Conservation (phyloP, 2,329 filamentous ascomycete genomes). For the Parascedosporium putredinis region DNA sequence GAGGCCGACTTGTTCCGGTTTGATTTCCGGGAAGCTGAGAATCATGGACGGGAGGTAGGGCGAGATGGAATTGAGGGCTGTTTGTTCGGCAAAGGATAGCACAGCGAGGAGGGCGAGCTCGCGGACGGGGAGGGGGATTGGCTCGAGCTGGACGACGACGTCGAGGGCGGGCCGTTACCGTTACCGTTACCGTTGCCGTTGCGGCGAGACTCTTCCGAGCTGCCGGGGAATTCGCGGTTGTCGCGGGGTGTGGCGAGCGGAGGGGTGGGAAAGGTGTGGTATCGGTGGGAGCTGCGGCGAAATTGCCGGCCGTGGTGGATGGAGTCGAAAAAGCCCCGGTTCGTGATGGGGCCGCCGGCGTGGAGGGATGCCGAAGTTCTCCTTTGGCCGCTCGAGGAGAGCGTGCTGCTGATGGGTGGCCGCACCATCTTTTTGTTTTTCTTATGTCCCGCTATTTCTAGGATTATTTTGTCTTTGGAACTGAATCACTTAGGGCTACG, state of each 20-base stretch:
- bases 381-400: slow-evolving; percentile 10
- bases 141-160: slow-evolving; percentile 20
- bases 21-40: slow-evolving; percentile 70
- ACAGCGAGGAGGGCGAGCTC: slow-evolving; percentile 80
- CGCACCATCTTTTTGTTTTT: slow-evolving; percentile 4
- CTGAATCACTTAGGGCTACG: too few species aligned
- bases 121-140: slow-evolving; percentile 55
- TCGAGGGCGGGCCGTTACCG: slow-evolving; percentile 27
- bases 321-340: slow-evolving; percentile 13
- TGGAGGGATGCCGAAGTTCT: slow-evolving; percentile 38
- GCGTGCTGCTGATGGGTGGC: neutral
- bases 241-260: slow-evolving; percentile 6
- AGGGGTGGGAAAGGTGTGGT: slow-evolving; percentile 10
- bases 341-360: slow-evolving; percentile 38
- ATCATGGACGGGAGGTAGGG: slow-evolving; percentile 95
- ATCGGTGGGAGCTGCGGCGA: slow-evolving; percentile 7
- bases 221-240: neutral
- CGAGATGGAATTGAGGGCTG: slow-evolving; percentile 89
- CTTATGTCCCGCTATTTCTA: neutral
- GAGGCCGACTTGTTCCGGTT: slow-evolving; percentile 60
- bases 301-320: slow-evolving; percentile 3
- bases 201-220: too few species aligned
- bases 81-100: slow-evolving; percentile 88
- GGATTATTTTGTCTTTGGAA: too few species aligned
- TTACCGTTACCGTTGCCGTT: neutral